A percentile compares a stretch with the other conserved stretches of the same genome.
phyloP scores from a whole-genome alignment of 495 filamentous ascomycete genomes.

The Elasticomyces elasticus region DNA sequence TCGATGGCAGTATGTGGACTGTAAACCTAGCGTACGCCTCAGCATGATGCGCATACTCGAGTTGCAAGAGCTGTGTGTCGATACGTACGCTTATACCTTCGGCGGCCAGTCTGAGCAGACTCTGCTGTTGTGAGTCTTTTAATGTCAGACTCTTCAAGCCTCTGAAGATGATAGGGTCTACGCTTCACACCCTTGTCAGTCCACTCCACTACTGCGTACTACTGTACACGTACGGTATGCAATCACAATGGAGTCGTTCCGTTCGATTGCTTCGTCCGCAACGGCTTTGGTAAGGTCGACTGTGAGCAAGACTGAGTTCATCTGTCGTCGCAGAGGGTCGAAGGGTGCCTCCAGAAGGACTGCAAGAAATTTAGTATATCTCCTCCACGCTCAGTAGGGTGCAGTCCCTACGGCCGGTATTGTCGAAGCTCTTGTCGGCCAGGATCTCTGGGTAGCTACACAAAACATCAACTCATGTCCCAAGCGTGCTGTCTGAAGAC shows the following conservation, averaged over 20 bases:
- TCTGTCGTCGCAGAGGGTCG: conserved; percentile 44
- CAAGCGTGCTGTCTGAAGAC: conserved; percentile 26
- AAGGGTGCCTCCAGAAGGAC: conserved; percentile 72
- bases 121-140: conserved; percentile 73
- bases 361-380: conserved; percentile 23
- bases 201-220: not conserved
- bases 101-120: conserved; percentile 69
- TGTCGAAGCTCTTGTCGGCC: conserved; percentile 87
- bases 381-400: not conserved
- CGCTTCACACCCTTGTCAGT: conserved; percentile 11
- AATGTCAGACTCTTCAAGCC: conserved; percentile 80
- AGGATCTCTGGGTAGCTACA: conserved; percentile 76
- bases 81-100: conserved; percentile 66
- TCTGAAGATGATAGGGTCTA: conserved; percentile 93
- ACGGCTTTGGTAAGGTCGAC: conserved; percentile 85
- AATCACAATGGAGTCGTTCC: conserved; percentile 66
- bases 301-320: conserved; percentile 72
- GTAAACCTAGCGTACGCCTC: conserved; percentile 48
- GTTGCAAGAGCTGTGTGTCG: not conserved
- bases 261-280: conserved; percentile 79
- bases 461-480: not conserved
- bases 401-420: conserved; percentile 61
- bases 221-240: conserved; percentile 61
- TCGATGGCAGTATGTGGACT: conserved; percentile 92
- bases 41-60: not conserved